phyloP scores from a whole-genome alignment of 495 filamentous ascomycete genomes.

The Hyaloscypha finlandica region DNA sequence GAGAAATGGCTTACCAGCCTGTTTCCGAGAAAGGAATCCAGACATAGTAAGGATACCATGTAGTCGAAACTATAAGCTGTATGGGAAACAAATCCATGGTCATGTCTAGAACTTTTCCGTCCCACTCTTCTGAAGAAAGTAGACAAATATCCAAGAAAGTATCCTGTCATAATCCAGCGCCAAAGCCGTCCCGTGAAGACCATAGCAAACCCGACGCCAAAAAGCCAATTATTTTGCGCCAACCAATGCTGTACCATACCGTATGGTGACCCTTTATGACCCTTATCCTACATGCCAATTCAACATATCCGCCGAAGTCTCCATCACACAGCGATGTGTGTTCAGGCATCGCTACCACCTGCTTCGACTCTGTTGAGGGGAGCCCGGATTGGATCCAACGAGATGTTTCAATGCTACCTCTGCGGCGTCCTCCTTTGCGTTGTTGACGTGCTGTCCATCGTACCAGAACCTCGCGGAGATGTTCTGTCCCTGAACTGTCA shows the following conservation, averaged over 20 bases:
- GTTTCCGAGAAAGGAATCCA: not conserved
- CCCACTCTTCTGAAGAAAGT: conserved; percentile 7
- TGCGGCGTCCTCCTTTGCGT: conserved; percentile 88
- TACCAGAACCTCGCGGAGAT: conserved; percentile 84
- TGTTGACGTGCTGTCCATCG: conserved; percentile 81
- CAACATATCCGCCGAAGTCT: conserved; percentile 11
- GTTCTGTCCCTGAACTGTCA: conserved; percentile 56
- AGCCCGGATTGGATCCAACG: conserved; percentile 29
- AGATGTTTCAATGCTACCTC: conserved; percentile 67
- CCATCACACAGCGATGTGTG: conserved; percentile 1
- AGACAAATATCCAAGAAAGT: conserved; percentile 12
- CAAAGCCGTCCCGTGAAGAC: conserved; percentile 30
- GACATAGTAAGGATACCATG: not conserved
- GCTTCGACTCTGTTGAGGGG: conserved; percentile 33
- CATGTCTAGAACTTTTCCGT: conserved; percentile 28
- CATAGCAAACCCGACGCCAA: conserved; percentile 33
- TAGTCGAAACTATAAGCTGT: not conserved
- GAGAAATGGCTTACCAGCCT: not conserved
- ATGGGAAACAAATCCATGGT: not conserved
- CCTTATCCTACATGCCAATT: conserved; percentile 32
- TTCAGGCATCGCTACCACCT: conserved; percentile 18
- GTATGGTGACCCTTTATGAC: conserved; percentile 26
- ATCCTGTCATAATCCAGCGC: conserved; percentile 28
- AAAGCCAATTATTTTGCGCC: conserved; percentile 33
- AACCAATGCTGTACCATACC: conserved; percentile 33